Base-by-base conservation (phyloP, 2,329 filamentous ascomycete genomes). In the Aspergillus ochraceoroseus region DNA sequence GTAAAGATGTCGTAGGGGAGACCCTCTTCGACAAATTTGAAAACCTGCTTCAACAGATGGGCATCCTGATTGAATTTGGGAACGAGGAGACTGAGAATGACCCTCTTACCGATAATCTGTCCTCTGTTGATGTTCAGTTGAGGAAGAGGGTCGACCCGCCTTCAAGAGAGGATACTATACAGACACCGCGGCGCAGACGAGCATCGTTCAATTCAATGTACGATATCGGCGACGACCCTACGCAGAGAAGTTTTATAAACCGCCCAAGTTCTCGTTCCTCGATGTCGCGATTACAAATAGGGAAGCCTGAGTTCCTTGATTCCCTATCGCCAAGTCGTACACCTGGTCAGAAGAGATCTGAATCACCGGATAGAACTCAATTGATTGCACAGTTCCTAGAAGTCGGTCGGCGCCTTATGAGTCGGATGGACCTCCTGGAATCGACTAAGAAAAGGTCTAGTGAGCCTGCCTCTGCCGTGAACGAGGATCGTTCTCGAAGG, bases 1-100 rank as follows among this genome's bases (percentile, higher is more conserved):
- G 80, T 45, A 74, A 65, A 46, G 57, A 55, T 29, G 51, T 79
- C 54, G 72, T 73, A 42, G 75, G 76, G 32, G 64, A 74, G 32
- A 73, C 73, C 3, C 70, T 94, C 18, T 73, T 79, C 48, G 77
- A 83, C 43, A 84, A 83, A 52, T 89, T 92, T 54, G 76, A 80
- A 60, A 70, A 75, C 42, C 72, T 87, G 44, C 71, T 94, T 49
- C 70, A 67, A 11, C 74, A 77, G 34, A 80, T 87, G 73, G 81
- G 82, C 14, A 87, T 90, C 48, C 73, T 80, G 28, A 71, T 92
- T 38, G 80, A 86, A 46, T 76, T 82, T 41, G 67, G 70, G 25
- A 63, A 66, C 4, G 67, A 70, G 3, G 67, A 63, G 15, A 65
- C 67, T 27, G 56, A 54, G 4, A 64, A 67, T 13, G 53, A 64